Conservation (phyloP, 345 rosid genomes). For the Hibiscus mutabilis region DNA sequence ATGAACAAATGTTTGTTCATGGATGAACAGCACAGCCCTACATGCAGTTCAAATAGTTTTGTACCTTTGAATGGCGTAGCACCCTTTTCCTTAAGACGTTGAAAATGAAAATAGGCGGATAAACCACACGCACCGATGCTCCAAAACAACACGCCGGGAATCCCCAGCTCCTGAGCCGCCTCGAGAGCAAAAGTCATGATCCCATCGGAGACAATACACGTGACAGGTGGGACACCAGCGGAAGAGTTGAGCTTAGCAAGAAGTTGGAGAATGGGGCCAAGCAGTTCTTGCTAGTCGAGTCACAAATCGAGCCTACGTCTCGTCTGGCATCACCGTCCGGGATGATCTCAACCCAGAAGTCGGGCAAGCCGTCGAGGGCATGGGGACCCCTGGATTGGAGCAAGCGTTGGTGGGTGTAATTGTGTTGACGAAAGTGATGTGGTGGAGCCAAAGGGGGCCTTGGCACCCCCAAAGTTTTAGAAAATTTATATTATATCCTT, state of each 20-base stretch:
- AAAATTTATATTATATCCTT: too few relatives aligned
- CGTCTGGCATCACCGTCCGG: neutral
- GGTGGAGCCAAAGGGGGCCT: too few relatives aligned
- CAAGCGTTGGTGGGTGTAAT: conserved; percentile 5
- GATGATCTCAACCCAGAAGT: neutral
- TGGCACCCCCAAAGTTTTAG: too few relatives aligned
- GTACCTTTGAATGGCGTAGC: conserved; percentile 33
- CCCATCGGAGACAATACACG: neutral
- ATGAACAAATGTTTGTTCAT: too few relatives aligned
- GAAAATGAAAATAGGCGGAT: conserved; percentile 23
- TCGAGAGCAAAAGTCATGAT: neutral
- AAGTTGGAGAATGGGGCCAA: neutral
- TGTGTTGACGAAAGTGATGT: conserved; percentile 23
- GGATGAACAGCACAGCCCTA: too few relatives aligned
- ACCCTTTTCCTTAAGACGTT: conserved; percentile 22
- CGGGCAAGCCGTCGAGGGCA: neutral
- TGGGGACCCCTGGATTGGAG: neutral
- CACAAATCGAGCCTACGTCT: neutral
- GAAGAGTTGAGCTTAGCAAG: neutral
- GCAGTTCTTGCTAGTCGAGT: neutral
- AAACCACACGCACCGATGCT: conserved; percentile 26
- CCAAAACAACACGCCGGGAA: conserved; percentile 22
- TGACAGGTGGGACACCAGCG: neutral
- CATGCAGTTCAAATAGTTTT: too few relatives aligned
- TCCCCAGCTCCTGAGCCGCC: conserved; percentile 15